Evolutionary conservation across 495 filamentous ascomycete genomes (phyloP), one percentile per base, ranked within the genome.

Genomic region (Penicillium cosmopolitanum): DNA sequence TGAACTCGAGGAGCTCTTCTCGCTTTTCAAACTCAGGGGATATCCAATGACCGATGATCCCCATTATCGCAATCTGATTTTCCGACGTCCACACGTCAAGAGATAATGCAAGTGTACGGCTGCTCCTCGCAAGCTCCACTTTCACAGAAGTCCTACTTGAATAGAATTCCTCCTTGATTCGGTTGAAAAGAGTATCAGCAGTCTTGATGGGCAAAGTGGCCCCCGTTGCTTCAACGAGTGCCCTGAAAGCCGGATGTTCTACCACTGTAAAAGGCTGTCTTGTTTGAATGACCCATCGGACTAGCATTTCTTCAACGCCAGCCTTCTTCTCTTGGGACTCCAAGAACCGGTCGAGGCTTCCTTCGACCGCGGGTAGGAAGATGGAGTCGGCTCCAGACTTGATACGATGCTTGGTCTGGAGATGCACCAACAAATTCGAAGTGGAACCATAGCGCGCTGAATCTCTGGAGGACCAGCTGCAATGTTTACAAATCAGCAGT

Each of bases 251-350:
- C n/a, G n/a, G n/a, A 52, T 52, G 35, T 53, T 60, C 51, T 40
- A 64, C 50, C 25, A 60, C 53, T 40, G 57, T 51, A 36, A 60
- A 64, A 48, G 56, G 61, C 48, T 59, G 52, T 55, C 50, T 64
- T 35, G 44, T 52, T 52, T 52, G 38, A 55, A 60, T 55, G 34
- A 60, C 43, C 57, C 34, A 55, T 43, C 51, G 51, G 43, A 60
- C 18, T 43, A 55, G 51, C 31, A 54, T 55, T 50, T 55, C 42
- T 54, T 59, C 40, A 59, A 59, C 42, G 23, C 50, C 50, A 48
- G 50, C 51, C 38, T 53, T 59, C 50, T 48, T 59, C 53, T 40
- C 50, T 40, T 38, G 50, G 38, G 15, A 35, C 42, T 54, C 50
- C 40, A 48, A 59, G 50, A 59, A 50, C 33, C 50, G 38, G 42